Percentiles rank a stretch among this genome's conserved stretches.
phyloP scores from a whole-genome alignment of 2,329 filamentous ascomycete species.

The Amylocarpus encephaloides region DNA sequence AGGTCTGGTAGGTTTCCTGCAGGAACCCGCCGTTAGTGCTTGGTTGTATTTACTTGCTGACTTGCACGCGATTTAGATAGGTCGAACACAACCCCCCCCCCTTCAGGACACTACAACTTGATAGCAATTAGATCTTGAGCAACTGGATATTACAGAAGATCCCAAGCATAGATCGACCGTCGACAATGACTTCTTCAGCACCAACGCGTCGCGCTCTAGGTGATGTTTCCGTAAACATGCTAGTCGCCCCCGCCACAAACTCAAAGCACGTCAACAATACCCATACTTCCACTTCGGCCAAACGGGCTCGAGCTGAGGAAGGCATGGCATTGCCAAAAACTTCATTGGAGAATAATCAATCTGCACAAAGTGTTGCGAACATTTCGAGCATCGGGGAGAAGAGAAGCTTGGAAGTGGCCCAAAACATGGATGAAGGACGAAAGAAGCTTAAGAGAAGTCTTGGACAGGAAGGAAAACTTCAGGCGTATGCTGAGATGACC shows the following conservation, averaged over 20 bases:
- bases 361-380: no score
- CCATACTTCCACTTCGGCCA: not conserved
- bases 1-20: not conserved
- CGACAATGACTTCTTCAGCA: conserved; percentile 13
- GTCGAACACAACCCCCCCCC: not conserved
- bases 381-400: not conserved
- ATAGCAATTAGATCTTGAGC: not conserved
- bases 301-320: no score
- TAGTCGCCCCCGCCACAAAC: not conserved
- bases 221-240: conserved; percentile 62
- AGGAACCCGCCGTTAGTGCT: not conserved
- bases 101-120: not conserved
- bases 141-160: not conserved
- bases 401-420: not conserved
- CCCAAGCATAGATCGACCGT: not conserved
- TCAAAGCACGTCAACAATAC: not conserved
- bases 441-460: not conserved
- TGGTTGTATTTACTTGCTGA: not conserved
- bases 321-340: no score
- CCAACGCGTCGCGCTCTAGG: conserved; percentile 21
- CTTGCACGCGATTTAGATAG: not conserved
- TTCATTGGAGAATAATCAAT: no score
- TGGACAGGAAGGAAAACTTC: not conserved
- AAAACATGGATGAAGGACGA: not conserved
- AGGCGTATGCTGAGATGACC: not conserved